Base-by-base conservation (phyloP, 2,329 filamentous ascomycete genomes). In the Helotiales sp. region DNA sequence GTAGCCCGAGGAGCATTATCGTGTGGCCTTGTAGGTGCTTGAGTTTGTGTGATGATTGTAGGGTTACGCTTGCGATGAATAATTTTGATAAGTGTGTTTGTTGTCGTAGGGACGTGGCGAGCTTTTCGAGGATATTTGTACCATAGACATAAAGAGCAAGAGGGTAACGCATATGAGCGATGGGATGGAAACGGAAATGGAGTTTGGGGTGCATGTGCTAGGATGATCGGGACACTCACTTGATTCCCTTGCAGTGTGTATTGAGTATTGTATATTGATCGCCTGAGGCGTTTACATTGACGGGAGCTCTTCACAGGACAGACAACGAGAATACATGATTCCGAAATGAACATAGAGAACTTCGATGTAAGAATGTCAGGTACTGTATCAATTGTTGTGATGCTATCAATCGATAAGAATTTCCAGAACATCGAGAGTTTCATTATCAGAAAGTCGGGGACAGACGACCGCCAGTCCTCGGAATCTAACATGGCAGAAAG, bases 51-150 rank as follows among this genome's bases (percentile, higher is more conserved):
- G 95, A 99, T 72, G 95, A 98, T 65, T 98, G 95, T 71, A 82
- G 95, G 30, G 90, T 98, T 33, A 93, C 91, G 42, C 80, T 98
- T 61, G 95, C 95, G 3, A 93, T 96, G 86, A 96, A 97, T 72
- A 98, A 98, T 72, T 98, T 96, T 72, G 91, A 93, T 63, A 96
- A 91, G 70, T 99, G 95, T 71, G 93, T 98, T 36, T 98, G 93
- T 69, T 98, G 95, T 73, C 83, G 95, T 51, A 85, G 91, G 56
- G 89, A 95, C 67, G 91, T 98, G 29, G 84, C 86, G 55, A 95
- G 93, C 54, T 98, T 96, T 73, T 93, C 91, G 65, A 85, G 91
- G 66, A 85, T 99, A 59, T 99, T 90, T 78, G 92, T 98, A 38
- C 95, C 95, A 48, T 70, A 48, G 13, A 31, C 17, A 19, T 17